Evolutionary conservation across 441 rosid genomes (phyloP).

Genomic region (Populus hybrid): DNA sequence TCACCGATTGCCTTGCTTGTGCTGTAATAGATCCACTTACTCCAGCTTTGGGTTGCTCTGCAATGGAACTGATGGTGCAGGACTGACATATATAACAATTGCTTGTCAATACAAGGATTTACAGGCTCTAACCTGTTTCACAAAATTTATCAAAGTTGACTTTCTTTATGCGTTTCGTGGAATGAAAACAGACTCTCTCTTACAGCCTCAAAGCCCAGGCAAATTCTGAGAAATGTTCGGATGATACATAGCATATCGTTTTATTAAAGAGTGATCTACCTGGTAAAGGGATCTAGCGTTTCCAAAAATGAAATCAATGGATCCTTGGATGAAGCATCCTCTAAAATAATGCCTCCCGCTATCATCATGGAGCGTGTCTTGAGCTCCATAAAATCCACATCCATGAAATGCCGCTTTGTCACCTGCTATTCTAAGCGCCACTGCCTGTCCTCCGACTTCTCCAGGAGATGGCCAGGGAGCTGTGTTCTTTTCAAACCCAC

Average conservation of each 20-base stretch:
- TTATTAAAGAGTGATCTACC: conserved; percentile 28
- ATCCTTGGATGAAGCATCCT: conserved; percentile 75
- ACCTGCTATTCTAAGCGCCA: conserved; percentile 66
- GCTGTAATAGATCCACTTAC: conserved; percentile 76
- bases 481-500: conserved; percentile 41
- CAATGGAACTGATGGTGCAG: conserved; percentile 61
- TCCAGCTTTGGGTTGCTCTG: conserved; percentile 36
- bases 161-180: not conserved
- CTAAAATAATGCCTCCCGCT: conserved; percentile 67
- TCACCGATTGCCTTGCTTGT: conserved; percentile 55
- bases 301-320: conserved; percentile 87
- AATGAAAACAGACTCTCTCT: not conserved
- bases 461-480: conserved; percentile 71
- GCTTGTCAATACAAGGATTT: not conserved
- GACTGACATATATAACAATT: conserved; percentile 35
- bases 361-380: conserved; percentile 82
- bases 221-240: not conserved
- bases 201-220: not conserved
- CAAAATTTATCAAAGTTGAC: not conserved
- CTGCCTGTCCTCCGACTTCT: conserved; percentile 70
- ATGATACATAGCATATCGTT: not conserved
- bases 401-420: conserved; percentile 72
- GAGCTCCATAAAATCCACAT: conserved; percentile 83
- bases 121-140: not conserved
- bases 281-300: conserved; percentile 72